Conservation (phyloP, 305 asterid species). For the Fraxinus albicans region DNA sequence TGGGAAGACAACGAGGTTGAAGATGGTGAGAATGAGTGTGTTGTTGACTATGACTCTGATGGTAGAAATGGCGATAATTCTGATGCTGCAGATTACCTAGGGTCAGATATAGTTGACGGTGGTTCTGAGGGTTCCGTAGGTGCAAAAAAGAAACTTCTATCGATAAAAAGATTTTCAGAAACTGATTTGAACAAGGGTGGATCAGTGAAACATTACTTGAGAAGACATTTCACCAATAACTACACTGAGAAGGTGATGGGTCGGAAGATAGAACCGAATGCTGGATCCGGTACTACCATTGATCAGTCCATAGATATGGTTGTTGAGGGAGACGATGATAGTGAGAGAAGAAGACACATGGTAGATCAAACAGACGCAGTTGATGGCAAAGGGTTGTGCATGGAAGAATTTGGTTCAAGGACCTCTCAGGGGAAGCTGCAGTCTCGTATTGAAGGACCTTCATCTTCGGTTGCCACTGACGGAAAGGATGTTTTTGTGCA, state of each 20-base stretch:
- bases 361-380: slow-evolving; percentile 30
- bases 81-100: slow-evolving; percentile 50
- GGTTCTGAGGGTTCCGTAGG: slow-evolving; percentile 59
- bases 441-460: slow-evolving; percentile 54
- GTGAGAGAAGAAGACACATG: slow-evolving; percentile 32
- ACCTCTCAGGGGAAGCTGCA: slow-evolving; percentile 45
- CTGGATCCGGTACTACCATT: slow-evolving; percentile 56
- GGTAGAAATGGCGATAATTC: slow-evolving; percentile 56
- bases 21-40: slow-evolving; percentile 42
- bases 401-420: slow-evolving; percentile 44
- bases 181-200: slow-evolving; percentile 28
- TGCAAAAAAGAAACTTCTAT: slow-evolving; percentile 32
- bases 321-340: slow-evolving; percentile 35
- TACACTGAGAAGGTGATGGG: slow-evolving; percentile 34
- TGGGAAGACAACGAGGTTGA: slow-evolving; percentile 65
- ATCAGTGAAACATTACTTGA: slow-evolving; percentile 27
- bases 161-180: slow-evolving; percentile 24
- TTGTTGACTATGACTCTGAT: slow-evolving; percentile 76
- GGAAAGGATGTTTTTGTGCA: slow-evolving; percentile 34
- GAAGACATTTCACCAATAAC: slow-evolving; percentile 29
- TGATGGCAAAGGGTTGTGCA: slow-evolving; percentile 34
- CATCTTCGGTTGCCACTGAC: slow-evolving; percentile 33
- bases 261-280: slow-evolving; percentile 45
- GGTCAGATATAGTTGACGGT: slow-evolving; percentile 57
- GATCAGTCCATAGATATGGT: slow-evolving; percentile 39